A percentile compares a stretch with the other conserved stretches of the same genome.
These are phyloP conservation scores for Yamadazyma atlantica DNA, from an alignment of 1,139 yeast species.

Conservation along the genomic window DNA sequence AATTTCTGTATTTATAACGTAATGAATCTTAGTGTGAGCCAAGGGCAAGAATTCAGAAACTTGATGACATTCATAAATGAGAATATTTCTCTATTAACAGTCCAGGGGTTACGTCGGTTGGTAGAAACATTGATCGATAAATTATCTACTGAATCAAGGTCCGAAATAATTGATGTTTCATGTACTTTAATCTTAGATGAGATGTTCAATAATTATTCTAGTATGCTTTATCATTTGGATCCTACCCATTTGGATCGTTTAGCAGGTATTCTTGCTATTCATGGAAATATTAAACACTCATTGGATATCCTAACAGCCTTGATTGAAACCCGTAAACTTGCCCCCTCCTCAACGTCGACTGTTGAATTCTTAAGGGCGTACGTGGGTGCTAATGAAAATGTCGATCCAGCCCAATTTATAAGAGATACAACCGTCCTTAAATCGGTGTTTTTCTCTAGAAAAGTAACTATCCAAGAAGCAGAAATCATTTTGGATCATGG, in stretches of 20 bases:
- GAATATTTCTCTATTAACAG: slow-evolving; percentile 17
- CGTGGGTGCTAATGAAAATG: slow-evolving; percentile 5
- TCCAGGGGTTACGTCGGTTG: slow-evolving; percentile 19
- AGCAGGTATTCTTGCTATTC: slow-evolving; percentile 19
- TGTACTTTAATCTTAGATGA: slow-evolving; percentile 4
- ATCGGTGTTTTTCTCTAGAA: slow-evolving; percentile 28
- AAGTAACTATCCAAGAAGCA: slow-evolving; percentile 20
- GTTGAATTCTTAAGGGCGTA: slow-evolving; percentile 20
- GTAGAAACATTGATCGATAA: slow-evolving; percentile 7
- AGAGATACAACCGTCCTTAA: slow-evolving; percentile 31
- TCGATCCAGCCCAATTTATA: slow-evolving; percentile 13
- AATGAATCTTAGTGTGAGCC: background rate
- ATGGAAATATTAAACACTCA: slow-evolving; percentile 19
- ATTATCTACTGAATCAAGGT: background rate
- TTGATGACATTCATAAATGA: slow-evolving; percentile 19
- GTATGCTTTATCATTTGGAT: slow-evolving; percentile 18
- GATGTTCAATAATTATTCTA: slow-evolving; percentile 11
- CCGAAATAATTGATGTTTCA: background rate
- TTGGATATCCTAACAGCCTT: slow-evolving; percentile 19
- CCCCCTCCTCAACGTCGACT: slow-evolving; percentile 30
- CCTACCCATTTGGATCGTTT: slow-evolving; percentile 26
- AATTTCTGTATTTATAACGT: slow-evolving; percentile 18
- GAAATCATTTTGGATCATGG: slow-evolving; percentile 22
- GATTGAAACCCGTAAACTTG: slow-evolving; percentile 16
- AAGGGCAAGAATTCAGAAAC: slow-evolving; percentile 10